Evolutionary conservation across 768 basidiomycete genomes (phyloP).

Genomic region (Lentinus tigrinus): DNA sequence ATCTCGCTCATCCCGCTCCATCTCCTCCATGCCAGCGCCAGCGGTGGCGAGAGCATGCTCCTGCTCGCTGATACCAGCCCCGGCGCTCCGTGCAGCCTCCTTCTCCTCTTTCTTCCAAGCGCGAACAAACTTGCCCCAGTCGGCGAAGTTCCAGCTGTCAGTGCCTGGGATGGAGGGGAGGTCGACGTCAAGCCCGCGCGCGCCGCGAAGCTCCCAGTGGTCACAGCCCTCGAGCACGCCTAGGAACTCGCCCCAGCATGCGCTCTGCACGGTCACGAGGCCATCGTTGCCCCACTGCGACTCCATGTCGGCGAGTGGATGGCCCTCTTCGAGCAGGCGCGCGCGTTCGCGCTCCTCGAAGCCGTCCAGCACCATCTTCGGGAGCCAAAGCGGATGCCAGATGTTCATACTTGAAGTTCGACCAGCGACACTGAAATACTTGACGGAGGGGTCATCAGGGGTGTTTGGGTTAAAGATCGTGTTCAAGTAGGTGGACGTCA

Average conservation of each 20-base stretch:
- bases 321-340: constrained; percentile 35
- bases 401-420: constrained; percentile 64
- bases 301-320: constrained; percentile 49
- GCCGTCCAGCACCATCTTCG: constrained; percentile 91
- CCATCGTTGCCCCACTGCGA: constrained; percentile 86
- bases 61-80: constrained; percentile 29
- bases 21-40: not conserved
- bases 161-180: constrained; percentile 49
- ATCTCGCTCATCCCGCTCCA: not conserved
- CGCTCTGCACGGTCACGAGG: constrained; percentile 86
- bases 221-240: constrained; percentile 88
- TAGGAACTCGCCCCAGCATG: constrained; percentile 95
- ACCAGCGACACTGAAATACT: constrained; percentile 90
- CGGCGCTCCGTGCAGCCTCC: constrained; percentile 37
- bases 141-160: constrained; percentile 44
- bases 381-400: constrained; percentile 96
- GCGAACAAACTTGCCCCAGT: constrained; percentile 63
- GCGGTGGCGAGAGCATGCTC: constrained; percentile 8
- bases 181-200: constrained; percentile 74
- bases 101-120: constrained; percentile 61
- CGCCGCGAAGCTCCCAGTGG: constrained; percentile 95
- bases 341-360: constrained; percentile 63
- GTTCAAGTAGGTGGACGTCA: constrained; percentile 82
- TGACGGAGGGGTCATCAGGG: constrained; percentile 77
- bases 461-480: constrained; percentile 80